Evolutionary conservation across 208 protist genomes (phyloP).

Genomic region (Trypanosomatidae sp.): DNA sequence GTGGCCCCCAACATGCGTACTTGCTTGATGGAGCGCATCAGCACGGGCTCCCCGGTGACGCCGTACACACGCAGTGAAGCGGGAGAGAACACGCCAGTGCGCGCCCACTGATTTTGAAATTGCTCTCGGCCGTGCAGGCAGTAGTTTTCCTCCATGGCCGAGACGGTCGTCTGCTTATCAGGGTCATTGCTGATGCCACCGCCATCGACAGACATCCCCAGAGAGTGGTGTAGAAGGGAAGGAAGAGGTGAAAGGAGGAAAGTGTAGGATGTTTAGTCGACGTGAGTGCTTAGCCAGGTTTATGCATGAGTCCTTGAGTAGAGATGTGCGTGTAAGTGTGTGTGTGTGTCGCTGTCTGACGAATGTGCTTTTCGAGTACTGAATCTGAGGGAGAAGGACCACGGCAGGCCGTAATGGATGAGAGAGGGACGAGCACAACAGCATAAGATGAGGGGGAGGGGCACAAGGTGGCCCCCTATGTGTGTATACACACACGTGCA

Average conservation of each 20-base stretch:
- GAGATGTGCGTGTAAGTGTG: not conserved
- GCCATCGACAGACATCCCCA: constrained; percentile 21
- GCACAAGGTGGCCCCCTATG: not conserved
- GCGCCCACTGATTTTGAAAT: constrained; percentile 38
- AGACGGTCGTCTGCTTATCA: constrained; percentile 5
- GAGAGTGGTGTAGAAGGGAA: not conserved
- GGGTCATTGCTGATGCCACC: constrained; percentile 3
- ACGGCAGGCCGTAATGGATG: not conserved
- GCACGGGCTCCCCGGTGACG: constrained; percentile 31
- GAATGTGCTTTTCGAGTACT: not conserved
- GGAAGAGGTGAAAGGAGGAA: not conserved
- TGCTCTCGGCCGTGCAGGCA: constrained; percentile 34
- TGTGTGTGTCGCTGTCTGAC: not conserved
- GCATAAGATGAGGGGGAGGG: not conserved
- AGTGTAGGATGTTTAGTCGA: not conserved
- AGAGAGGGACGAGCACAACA: constrained; percentile 4
- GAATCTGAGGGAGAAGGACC: not conserved
- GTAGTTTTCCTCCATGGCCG: constrained; percentile 47
- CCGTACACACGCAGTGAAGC: constrained; percentile 52
- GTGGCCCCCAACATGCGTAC: constrained; percentile 30
- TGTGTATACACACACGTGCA: not conserved
- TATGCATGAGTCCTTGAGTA: not conserved
- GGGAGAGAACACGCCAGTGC: constrained; percentile 32
- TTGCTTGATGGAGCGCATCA: constrained; percentile 41
- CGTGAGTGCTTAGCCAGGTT: not conserved